Conservation (phyloP, 208 protist genomes). For the Cochliopodium minus region DNA sequence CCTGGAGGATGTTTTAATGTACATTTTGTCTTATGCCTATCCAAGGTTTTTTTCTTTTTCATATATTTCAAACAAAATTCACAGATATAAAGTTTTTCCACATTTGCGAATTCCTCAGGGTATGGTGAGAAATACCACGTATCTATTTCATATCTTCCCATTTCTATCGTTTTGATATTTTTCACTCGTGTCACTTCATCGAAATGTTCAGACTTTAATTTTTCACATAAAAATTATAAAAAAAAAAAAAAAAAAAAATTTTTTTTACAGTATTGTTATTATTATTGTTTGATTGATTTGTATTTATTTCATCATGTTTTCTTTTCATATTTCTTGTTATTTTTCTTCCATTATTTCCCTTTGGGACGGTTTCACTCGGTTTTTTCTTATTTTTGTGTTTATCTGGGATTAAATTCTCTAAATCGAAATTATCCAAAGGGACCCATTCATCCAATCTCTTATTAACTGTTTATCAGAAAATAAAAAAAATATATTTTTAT, state of each 20-base stretch:
- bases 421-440: slow-evolving; percentile 4
- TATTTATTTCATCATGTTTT: neutral
- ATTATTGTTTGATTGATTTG: no score
- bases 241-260: no score
- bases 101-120: slow-evolving; percentile 16
- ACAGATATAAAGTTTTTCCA: slow-evolving; percentile 72
- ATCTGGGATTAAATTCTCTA: neutral
- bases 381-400: neutral
- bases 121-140: slow-evolving; percentile 31
- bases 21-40: slow-evolving; percentile 42
- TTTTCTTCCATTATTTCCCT: neutral
- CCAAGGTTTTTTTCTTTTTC: slow-evolving; percentile 45
- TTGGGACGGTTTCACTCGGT: neutral
- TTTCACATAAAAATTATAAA: neutral
- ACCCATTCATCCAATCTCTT: slow-evolving; percentile 20
- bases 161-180: slow-evolving; percentile 20
- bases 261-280: no score
- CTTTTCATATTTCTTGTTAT: slow-evolving; percentile 6
- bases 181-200: slow-evolving; percentile 20
- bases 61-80: slow-evolving; percentile 89
- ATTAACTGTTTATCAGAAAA: slow-evolving; percentile 2
- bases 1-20: slow-evolving; percentile 47
- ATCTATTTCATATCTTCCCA: slow-evolving; percentile 21
- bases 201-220: neutral
- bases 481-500: neutral